Evolutionary conservation across 1,284 basidiomycete genomes (phyloP).

Genomic region (Cryptococcus hybrid): DNA sequence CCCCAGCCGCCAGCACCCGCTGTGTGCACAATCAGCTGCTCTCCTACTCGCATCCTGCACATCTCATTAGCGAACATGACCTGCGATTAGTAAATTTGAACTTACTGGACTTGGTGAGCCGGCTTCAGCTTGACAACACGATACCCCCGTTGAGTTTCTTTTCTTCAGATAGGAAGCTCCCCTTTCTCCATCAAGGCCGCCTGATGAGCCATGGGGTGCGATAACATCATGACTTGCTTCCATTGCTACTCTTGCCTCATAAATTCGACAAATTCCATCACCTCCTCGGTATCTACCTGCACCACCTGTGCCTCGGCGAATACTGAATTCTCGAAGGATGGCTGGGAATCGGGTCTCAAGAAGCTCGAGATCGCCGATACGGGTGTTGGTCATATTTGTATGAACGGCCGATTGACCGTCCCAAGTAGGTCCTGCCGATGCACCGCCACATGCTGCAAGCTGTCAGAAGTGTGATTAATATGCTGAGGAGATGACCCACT

Average conservation of each 20-base stretch:
- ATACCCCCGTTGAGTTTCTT: background rate
- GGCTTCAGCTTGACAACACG: no score
- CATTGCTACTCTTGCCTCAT: constrained; percentile 12
- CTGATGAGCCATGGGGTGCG: constrained; percentile 86
- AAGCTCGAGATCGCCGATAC: constrained; percentile 39
- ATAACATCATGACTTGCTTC: constrained; percentile 55
- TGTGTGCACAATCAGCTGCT: no score
- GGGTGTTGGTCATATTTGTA: constrained; percentile 18
- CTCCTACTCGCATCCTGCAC: no score
- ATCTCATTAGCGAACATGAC: no score
- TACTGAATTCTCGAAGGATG: constrained; percentile 75
- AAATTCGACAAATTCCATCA: constrained; percentile 80
- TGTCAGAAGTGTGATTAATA: background rate
- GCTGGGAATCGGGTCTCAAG: constrained; percentile 65
- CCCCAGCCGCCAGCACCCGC: no score
- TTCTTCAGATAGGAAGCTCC: constrained; percentile 76
- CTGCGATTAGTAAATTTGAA: no score
- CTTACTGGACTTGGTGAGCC: no score
- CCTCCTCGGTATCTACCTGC: constrained; percentile 77
- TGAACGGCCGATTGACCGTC: constrained; percentile 59
- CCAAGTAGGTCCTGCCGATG: constrained; percentile 87
- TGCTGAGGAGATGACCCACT: background rate
- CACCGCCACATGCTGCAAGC: constrained; percentile 63
- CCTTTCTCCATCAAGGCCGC: constrained; percentile 70
- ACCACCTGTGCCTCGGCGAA: constrained; percentile 74